Evolutionary conservation across 73 alveolate species (phyloP).

Genomic region (Paramecium sexaurelia): DNA sequence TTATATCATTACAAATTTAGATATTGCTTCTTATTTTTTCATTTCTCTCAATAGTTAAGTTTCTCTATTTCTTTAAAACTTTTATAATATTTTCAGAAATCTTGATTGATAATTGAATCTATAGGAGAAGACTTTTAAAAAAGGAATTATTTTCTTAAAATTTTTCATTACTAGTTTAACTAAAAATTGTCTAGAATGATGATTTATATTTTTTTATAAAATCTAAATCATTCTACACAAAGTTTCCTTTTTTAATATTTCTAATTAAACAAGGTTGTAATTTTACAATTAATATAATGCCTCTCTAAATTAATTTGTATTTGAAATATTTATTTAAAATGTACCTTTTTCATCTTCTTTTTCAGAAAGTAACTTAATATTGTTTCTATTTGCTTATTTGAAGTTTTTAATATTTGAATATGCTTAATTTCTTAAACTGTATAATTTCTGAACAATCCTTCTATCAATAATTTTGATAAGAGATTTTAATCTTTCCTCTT

Average conservation of each 20-base stretch:
- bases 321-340: neutral
- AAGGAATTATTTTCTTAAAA: neutral
- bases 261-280: neutral
- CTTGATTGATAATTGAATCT: neutral
- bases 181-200: neutral
- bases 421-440: neutral
- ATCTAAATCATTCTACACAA: neutral
- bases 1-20: neutral
- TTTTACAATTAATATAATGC: slow-evolving; percentile 8
- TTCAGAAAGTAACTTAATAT: neutral
- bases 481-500: neutral
- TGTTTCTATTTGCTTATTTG: neutral
- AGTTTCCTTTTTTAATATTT: slow-evolving; percentile 9
- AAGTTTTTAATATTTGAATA: neutral
- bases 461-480: neutral
- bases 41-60: neutral
- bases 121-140: neutral
- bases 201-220: neutral
- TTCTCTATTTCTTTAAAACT: neutral
- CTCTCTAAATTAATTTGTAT: slow-evolving; percentile 6
- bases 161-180: neutral
- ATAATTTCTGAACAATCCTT: neutral
- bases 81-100: neutral
- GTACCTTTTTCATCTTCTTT: neutral
- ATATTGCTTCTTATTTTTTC: slow-evolving; percentile 13